Evolutionary conservation across 148 eudicot genomes (phyloP).

Genomic region (Rhododendron vialii): DNA sequence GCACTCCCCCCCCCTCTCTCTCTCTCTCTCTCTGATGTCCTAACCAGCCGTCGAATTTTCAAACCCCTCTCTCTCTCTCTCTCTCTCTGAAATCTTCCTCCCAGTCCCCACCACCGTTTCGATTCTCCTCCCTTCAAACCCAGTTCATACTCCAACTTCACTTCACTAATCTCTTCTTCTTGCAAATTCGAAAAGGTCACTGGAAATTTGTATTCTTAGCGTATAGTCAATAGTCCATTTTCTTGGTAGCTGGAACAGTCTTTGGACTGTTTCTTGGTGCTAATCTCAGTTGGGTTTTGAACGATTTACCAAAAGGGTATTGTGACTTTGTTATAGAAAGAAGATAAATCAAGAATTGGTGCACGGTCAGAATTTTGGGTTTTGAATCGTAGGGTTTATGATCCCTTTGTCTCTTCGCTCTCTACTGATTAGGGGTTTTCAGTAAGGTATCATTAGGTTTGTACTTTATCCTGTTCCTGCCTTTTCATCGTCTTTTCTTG

Average conservation of each 20-base stretch:
- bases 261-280: slow-evolving; percentile 12
- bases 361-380: background rate
- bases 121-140: background rate
- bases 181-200: background rate
- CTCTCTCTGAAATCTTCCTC: background rate
- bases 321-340: background rate
- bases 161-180: background rate
- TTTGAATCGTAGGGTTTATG: slow-evolving; percentile 17
- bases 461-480: background rate
- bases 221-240: background rate
- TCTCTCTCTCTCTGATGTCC: background rate
- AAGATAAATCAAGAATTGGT: slow-evolving; percentile 6
- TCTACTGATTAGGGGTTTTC: background rate
- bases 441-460: background rate
- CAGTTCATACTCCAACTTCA: too few species aligned
- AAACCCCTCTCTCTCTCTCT: background rate
- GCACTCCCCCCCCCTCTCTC: background rate
- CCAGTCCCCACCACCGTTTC: background rate
- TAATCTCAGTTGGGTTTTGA: slow-evolving; percentile 1
- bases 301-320: background rate
- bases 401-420: background rate
- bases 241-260: slow-evolving; percentile 1
- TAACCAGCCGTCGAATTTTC: background rate
- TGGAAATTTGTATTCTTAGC: background rate
- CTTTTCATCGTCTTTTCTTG: background rate